A percentile compares a stretch with the other conserved stretches of the same genome.
phyloP scores from a whole-genome alignment of 768 basidiomycete species.

The Tulasnella sp. region DNA sequence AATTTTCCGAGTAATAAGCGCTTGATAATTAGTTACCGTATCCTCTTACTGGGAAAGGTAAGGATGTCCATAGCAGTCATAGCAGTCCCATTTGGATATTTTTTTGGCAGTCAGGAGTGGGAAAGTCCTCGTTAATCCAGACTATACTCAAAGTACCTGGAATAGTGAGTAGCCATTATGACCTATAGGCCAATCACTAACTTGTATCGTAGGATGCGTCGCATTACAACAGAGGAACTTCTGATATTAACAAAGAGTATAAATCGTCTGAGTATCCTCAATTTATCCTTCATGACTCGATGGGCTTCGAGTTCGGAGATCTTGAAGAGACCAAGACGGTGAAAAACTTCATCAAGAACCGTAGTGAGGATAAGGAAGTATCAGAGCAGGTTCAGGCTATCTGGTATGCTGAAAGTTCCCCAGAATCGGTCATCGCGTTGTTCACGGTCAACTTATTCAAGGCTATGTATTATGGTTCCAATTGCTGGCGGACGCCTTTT shows the following conservation, averaged over 20 bases:
- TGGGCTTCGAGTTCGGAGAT: constrained; percentile 26
- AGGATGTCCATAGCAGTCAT: neutral
- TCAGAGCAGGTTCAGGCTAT: constrained; percentile 23
- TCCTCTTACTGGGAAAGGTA: constrained; percentile 25
- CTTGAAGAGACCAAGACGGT: constrained; percentile 21
- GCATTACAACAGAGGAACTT: constrained; percentile 20
- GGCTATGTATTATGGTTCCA: constrained; percentile 26
- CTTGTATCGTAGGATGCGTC: constrained; percentile 12
- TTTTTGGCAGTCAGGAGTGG: constrained; percentile 20
- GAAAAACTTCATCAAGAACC: constrained; percentile 21
- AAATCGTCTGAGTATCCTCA: constrained; percentile 19
- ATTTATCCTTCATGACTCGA: constrained; percentile 26
- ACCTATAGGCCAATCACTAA: neutral
- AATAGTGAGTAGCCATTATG: constrained; percentile 8
- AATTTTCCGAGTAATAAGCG: too few relatives aligned
- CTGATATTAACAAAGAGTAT: constrained; percentile 22
- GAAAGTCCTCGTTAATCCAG: constrained; percentile 26
- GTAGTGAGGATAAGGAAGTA: constrained; percentile 11
- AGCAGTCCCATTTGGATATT: neutral
- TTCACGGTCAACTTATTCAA: constrained; percentile 10
- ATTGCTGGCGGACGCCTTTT: constrained; percentile 20
- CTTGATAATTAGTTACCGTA: constrained; percentile 19
- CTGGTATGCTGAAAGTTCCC: constrained; percentile 19
- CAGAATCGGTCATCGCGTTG: neutral
- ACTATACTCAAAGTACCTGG: constrained; percentile 22